Conservation (phyloP, 2,329 filamentous ascomycete species). For the Curvularia lunata region DNA sequence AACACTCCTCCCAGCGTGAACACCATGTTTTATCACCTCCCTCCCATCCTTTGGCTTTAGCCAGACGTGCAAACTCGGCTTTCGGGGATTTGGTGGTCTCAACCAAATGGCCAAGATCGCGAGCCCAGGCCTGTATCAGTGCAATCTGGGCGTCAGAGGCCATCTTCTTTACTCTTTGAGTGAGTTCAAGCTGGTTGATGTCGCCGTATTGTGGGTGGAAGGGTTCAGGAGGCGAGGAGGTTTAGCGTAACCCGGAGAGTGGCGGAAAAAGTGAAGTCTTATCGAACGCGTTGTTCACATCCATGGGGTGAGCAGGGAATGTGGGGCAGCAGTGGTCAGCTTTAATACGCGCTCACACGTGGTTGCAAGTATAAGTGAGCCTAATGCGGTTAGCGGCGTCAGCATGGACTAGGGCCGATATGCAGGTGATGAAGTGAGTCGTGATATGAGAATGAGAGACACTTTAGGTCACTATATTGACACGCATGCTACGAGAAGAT, state of each 20-base stretch:
- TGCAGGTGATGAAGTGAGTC: not conserved
- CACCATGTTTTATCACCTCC: conserved; percentile 26
- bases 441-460: not conserved
- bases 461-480: not conserved
- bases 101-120: conserved; percentile 19
- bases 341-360: conserved; percentile 5
- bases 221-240: not conserved
- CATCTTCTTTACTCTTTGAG: conserved; percentile 4
- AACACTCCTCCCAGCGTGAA: conserved; percentile 25
- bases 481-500: not conserved
- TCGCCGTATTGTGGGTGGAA: not conserved
- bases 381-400: conserved; percentile 11
- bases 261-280: not conserved
- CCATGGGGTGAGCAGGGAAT: not conserved
- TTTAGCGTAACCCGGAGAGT: not conserved
- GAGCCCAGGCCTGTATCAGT: conserved; percentile 22
- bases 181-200: not conserved
- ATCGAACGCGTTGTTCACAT: not conserved
- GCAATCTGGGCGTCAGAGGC: conserved; percentile 16
- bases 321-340: conserved; percentile 6
- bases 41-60: conserved; percentile 27
- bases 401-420: not conserved
- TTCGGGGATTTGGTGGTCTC: conserved; percentile 19
- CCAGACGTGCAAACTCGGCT: conserved; percentile 33
- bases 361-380: conserved; percentile 2